Conservation (phyloP, 1,139 yeast genomes). For the Meyerozyma athensensis region DNA sequence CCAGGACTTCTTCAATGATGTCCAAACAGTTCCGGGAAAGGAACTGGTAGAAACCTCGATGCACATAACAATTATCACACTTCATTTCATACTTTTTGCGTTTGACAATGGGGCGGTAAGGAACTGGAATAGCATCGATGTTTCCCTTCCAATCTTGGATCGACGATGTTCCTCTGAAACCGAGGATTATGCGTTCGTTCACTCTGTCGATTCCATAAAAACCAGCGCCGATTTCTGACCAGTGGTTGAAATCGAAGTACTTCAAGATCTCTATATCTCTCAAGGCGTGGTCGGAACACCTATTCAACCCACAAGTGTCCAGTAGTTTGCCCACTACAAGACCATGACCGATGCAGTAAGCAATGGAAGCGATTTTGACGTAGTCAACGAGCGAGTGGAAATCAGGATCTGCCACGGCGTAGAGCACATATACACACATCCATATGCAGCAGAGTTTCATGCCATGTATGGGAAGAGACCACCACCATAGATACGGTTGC, state of each 20-base stretch:
- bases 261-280: constrained; percentile 27
- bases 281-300: constrained; percentile 9
- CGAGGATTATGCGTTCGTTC: constrained; percentile 32
- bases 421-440: neutral
- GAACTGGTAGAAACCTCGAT: constrained; percentile 52
- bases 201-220: constrained; percentile 39
- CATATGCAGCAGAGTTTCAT: neutral
- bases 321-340: constrained; percentile 18
- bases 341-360: constrained; percentile 36
- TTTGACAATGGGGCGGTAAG: constrained; percentile 29
- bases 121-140: constrained; percentile 39
- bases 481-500: neutral
- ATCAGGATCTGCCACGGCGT: constrained; percentile 14
- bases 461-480: neutral
- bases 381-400: constrained; percentile 26
- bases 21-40: constrained; percentile 33
- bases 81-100: constrained; percentile 12
- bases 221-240: constrained; percentile 51
- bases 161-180: constrained; percentile 57
- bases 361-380: constrained; percentile 33
- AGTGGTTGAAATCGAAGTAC: constrained; percentile 35
- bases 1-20: constrained; percentile 28
- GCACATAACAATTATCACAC: constrained; percentile 53
- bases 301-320: constrained; percentile 8
- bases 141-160: constrained; percentile 55